These are phyloP conservation scores for Torrubiellomyces zombiae DNA, from an alignment of 2,329 filamentous ascomycete species.

Conservation along the genomic window DNA sequence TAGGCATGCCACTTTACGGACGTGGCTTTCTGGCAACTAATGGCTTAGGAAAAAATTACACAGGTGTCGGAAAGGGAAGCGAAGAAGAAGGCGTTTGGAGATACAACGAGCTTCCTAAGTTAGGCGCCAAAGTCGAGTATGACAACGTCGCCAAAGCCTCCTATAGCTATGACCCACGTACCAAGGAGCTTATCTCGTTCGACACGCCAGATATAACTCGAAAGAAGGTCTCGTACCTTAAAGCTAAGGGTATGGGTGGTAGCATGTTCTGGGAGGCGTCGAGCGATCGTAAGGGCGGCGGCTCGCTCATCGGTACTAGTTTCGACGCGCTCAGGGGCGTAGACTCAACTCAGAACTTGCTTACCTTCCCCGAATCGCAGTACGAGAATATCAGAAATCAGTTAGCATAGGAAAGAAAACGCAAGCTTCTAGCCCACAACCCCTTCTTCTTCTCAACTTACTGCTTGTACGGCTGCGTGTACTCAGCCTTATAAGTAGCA, in stretches of 20 bases:
- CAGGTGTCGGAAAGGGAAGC: slow-evolving; percentile 46
- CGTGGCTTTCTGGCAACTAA: slow-evolving; percentile 39
- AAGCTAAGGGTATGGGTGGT: slow-evolving; percentile 45
- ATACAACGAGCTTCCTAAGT: slow-evolving; percentile 57
- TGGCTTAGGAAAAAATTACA: slow-evolving; percentile 15
- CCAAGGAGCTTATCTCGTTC: slow-evolving; percentile 52
- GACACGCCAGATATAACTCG: slow-evolving; percentile 43
- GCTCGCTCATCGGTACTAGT: slow-evolving; percentile 41
- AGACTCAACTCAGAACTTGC: too few species aligned
- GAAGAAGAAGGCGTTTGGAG: slow-evolving; percentile 67
- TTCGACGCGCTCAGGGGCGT: too few species aligned
- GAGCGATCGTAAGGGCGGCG: slow-evolving; percentile 40
- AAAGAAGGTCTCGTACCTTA: slow-evolving; percentile 49
- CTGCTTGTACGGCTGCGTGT: too few species aligned
- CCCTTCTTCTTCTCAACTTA: too few species aligned
- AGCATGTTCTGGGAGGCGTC: slow-evolving; percentile 79
- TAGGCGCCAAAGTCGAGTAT: slow-evolving; percentile 37
- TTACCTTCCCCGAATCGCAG: too few species aligned
- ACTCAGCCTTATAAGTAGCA: too few species aligned
- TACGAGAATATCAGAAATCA: too few species aligned
- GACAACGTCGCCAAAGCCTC: slow-evolving; percentile 43
- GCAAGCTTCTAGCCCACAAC: too few species aligned
- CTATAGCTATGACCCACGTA: slow-evolving; percentile 49
- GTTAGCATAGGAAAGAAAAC: too few species aligned
- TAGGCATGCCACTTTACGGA: slow-evolving; percentile 70